Evolutionary conservation across 306 rosid species (phyloP).

Genomic region (Medicago arabica): DNA sequence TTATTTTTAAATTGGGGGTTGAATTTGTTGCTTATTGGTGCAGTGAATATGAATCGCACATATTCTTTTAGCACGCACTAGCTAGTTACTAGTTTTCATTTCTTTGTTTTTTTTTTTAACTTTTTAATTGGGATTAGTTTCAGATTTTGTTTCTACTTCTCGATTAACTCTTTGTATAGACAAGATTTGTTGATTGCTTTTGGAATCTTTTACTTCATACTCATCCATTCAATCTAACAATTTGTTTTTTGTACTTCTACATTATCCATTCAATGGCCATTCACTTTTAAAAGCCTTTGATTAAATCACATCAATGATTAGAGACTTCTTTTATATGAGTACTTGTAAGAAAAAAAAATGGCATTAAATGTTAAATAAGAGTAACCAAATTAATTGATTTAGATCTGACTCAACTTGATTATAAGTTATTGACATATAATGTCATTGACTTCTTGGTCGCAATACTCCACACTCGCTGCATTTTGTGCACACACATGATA

Average conservation of each 20-base stretch:
- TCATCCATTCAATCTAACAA: constrained; percentile 42
- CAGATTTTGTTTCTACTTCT: constrained; percentile 38
- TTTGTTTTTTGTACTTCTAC: neutral
- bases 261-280: too few relatives aligned
- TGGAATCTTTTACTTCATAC: constrained; percentile 34
- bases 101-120: neutral
- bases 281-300: neutral
- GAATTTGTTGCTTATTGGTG: constrained; percentile 11
- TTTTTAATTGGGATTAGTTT: constrained; percentile 15
- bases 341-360: neutral
- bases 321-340: too few relatives aligned
- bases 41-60: constrained; percentile 25
- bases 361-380: neutral
- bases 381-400: neutral
- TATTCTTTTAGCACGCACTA: constrained; percentile 40
- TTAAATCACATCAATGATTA: neutral
- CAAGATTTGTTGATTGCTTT: constrained; percentile 61
- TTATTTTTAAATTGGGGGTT: neutral
- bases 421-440: neutral
- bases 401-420: too few relatives aligned
- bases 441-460: neutral
- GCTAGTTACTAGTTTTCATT: constrained; percentile 23
- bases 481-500: too few relatives aligned
- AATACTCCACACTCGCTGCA: too few relatives aligned
- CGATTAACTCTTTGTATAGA: constrained; percentile 56